Base-by-base conservation (phyloP, 2,329 filamentous ascomycete species). In the Colletotrichum spaethianum region DNA sequence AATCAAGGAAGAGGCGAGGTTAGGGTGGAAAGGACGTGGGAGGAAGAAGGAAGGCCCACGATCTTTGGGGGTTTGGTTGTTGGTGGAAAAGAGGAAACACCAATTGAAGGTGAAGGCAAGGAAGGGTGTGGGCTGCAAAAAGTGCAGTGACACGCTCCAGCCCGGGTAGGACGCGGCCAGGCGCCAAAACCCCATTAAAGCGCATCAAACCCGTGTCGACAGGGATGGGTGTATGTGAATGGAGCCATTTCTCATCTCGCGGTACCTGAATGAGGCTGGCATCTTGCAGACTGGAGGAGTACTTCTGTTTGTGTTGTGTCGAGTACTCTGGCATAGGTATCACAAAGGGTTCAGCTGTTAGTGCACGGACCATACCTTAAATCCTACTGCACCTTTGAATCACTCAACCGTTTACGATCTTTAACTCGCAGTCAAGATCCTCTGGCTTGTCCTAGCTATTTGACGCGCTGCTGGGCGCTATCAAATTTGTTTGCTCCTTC, bases 341-440 rank as follows among this genome's bases (percentile, higher is more conserved):
- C 12, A 9, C 31, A 28, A 31, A 23, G 28, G 18, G 55, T 61
- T 57, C 16, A 6, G 52, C 65, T 61, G 20, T 31, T 14, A 4
- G 26, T 20, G 60, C 70, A 72, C 70, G 40, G 70, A 64, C 70
- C 70, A 72, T 33, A 64, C 46, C 65, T 72, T 70, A 72, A 70
- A 60, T 44, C 42, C 16, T 28, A 63, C 56, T 53, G 28, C 52
- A 36, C 26, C 42, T 26, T 36, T 26, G 33, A 18, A 46, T 40
- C 23, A 18, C 5, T 7, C 14, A 59, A 14, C 23, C 36, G 9
- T 28, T 9, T 56, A 14, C 3, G 2, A 18, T 14, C 55, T n/a
- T 53, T 16, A 57, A 16, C 20, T 9, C 33, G 33, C 53, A n/a
- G 18, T 57, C 12, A 11, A 23, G 2, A n/a, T 12, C 20, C 20